Conservation (phyloP, 768 basidiomycete genomes). For the Boletus tylopilopsis region DNA sequence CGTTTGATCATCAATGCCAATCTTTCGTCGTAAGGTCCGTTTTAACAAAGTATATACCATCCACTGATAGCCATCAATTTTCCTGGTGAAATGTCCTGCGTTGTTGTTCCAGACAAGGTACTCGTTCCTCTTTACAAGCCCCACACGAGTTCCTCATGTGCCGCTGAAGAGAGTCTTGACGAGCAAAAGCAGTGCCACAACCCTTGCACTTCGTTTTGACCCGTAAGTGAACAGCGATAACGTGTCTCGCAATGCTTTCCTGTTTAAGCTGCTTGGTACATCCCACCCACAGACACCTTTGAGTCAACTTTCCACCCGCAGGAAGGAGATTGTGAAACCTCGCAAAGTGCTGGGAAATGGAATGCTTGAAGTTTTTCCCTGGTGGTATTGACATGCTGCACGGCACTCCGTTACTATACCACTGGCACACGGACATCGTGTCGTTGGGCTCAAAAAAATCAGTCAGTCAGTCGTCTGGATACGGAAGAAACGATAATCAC, state of each 20-base stretch:
- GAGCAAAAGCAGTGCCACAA: slow-evolving; percentile 26
- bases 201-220: slow-evolving; percentile 5
- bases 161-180: slow-evolving; percentile 24
- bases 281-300: slow-evolving; percentile 15
- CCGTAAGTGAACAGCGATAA: slow-evolving; percentile 21
- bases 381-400: not conserved
- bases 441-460: not conserved
- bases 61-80: too few species aligned
- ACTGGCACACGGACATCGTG: not conserved
- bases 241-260: slow-evolving; percentile 25
- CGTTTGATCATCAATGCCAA: too few species aligned
- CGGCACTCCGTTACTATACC: slow-evolving; percentile 4
- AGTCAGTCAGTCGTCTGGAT: not conserved
- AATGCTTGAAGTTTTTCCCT: slow-evolving; percentile 8
- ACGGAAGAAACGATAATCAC: not conserved
- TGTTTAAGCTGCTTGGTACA: slow-evolving; percentile 22
- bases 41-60: too few species aligned
- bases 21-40: too few species aligned
- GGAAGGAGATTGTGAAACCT: slow-evolving; percentile 2
- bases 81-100: too few species aligned
- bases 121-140: not conserved
- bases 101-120: too few species aligned
- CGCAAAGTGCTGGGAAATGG: slow-evolving; percentile 11
- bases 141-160: slow-evolving; percentile 21
- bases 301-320: slow-evolving; percentile 1